Evolutionary conservation across 1,284 basidiomycete species (phyloP), one percentile per base, ranked within the genome.

Genomic region (Cutaneotrichosporon sp.): DNA sequence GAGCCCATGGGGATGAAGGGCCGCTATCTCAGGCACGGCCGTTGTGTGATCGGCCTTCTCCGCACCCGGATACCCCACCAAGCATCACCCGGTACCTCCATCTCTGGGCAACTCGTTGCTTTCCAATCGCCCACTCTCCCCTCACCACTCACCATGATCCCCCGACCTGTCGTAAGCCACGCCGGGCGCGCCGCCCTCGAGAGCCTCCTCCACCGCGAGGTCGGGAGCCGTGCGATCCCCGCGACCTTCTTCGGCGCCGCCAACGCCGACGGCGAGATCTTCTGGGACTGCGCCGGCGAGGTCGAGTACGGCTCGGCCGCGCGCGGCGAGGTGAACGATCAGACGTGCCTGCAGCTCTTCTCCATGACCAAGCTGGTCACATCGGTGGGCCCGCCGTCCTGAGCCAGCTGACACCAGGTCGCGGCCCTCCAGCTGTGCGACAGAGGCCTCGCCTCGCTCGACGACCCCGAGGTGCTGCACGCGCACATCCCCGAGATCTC

Each of bases 321-420:
- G 3, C 47, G 54, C 34, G 65, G 65, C 20, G 29, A 34, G n/a
- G 63, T 67, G 33, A 43, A 22, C 10, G 36, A 43, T 36, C 22
- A 54, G 34, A 54, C 53, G 7, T 24, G 61, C 50, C 56, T 66
- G 33, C 71, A 71, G 71, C 60, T 75, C 13, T 70, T 64, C 56
- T 75, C 73, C 6, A 70, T 69, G 64, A 71, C 72, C 36, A 78
- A 76, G 62, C 63, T 76, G 4, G 67, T 76, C 27, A 74, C 72
- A 2, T 64, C 65, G 47, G 52, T 69, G 67, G 5, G 4, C n/a
- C n/a, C n/a, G n/a, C n/a, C n/a, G n/a, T n/a, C n/a, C n/a, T n/a
- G n/a, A n/a, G n/a, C n/a, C n/a, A n/a, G 9, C 34, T 55, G 24
- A 51, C n/a, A 5, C 13, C 42, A 74, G 71, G 59, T 77, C 22